Base-by-base conservation (phyloP, 2,329 filamentous ascomycete genomes). In the Talaromyces sp. region DNA sequence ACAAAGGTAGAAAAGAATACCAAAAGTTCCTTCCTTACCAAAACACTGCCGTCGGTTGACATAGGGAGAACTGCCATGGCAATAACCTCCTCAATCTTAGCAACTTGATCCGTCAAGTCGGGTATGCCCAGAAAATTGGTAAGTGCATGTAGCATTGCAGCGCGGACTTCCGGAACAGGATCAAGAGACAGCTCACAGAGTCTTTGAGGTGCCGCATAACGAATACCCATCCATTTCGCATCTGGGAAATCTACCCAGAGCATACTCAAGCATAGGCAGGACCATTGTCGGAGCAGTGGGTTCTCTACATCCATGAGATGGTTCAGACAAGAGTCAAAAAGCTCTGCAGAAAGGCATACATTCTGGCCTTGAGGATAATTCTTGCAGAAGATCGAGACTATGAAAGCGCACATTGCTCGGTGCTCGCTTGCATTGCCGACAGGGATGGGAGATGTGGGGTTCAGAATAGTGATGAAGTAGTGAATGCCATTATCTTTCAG, bases 401-500 rank as follows among this genome's bases (percentile, higher is more conserved):
- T 97, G 75, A 99, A 99, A 1, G 95, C 93, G 76, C 95, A 98
- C 95, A 99, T 99, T 50, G 95, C 95, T 73, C 96, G 92, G 81
- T 99, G 95, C 79, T 98, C 95, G 70, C 93, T 92, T 63, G 89
- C 89, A 74, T 97, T 96, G 39, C 90, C 88, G 25, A 97, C 90
- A 0, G 93, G 92, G 59, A 98, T 89, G 1, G 87, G 87, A 69
- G 93, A 92, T 10, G 87, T 86, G 1, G 93, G 92, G 73, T 93
- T 94, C 69, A 98, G 85, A 62, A 98, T 97, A 68, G 89, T 90
- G 61, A 95, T 93, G 76, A 99, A 99, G 79, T 99, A 99, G 72
- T 92, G 92, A 74, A 97, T 98, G 7, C 95, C 95, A 72, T 93
- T 97, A 74, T 99, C 95, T 78, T 98, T 98, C 71, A 98, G 87